Base-by-base conservation (phyloP, 495 filamentous ascomycete genomes). In the Podospora conica region DNA sequence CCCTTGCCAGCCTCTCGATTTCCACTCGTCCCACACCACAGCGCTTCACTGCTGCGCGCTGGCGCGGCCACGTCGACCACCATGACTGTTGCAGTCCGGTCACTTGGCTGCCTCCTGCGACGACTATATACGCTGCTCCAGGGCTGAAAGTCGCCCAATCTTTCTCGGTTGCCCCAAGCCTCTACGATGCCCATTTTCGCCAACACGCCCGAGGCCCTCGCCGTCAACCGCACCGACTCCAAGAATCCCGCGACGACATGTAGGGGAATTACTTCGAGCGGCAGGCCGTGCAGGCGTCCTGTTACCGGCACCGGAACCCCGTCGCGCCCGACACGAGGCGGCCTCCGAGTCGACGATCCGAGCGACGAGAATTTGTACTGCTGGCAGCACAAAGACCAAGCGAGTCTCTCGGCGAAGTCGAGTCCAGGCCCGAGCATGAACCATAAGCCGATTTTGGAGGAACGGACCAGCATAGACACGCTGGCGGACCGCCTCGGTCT, bases 361-460 rank as follows among this genome's bases (percentile, higher is more conserved):
- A 70, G 71, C 58, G 71, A 81, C 67, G 78, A 80, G 60, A 74
- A 63, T 55, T 68, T 81, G 63, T 98, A 91, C 74, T 98, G 95
- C 82, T 96, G 91, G 89, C 90, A 96, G 72, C 95, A 98, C 77
- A 91, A 91, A 69, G 91, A 96, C 66, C 95, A 98, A 75, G 91
- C 91, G 22, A 76, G 68, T 57, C 65, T 73, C 40, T 79, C 80
- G 20, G 73, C 80, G 6, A 67, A 68, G 10, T 81, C 81, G 27
- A 82, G 73, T 48, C 77, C 81, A 0, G 79, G 78, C 5, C 73
- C 78, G 9, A 68, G 71, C 48, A 61, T 69, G 53, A 68, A 72
- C 23, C 63, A 70, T 12, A 75, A 69, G 12, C 73, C 76, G 0
- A 78, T 80, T 8, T 66, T 85, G 24, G 81, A 87, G 69, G 79